These are phyloP conservation scores for Bondarzewia mesenterica DNA, from an alignment of 1,284 basidiomycete species.

Conservation along the genomic window DNA sequence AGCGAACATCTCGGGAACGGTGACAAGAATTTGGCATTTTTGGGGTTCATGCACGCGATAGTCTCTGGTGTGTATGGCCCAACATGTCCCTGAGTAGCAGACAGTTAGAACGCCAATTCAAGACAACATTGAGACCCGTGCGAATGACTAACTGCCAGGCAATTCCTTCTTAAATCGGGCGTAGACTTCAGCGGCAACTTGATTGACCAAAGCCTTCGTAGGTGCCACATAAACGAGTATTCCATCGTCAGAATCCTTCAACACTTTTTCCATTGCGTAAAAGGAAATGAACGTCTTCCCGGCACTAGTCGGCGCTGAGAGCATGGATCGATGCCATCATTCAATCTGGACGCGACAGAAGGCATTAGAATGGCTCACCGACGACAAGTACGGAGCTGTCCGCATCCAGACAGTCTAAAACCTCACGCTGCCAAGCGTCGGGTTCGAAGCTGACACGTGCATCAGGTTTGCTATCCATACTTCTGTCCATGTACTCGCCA, in stretches of 20 bases:
- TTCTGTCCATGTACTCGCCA: conserved; percentile 65
- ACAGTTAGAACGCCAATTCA: neutral
- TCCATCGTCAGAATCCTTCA: conserved; percentile 52
- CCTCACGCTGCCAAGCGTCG: conserved; percentile 62
- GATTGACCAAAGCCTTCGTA: conserved; percentile 63
- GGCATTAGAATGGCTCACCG: conserved; percentile 42
- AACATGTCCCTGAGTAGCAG: conserved; percentile 38
- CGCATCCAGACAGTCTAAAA: conserved; percentile 54
- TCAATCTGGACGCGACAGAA: neutral
- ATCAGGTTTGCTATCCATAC: conserved; percentile 55
- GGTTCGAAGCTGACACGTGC: conserved; percentile 53
- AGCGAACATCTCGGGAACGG: conserved; percentile 60
- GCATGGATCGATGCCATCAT: neutral
- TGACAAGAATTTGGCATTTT: conserved; percentile 64
- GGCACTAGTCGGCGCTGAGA: conserved; percentile 56
- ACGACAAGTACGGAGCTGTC: conserved; percentile 57
- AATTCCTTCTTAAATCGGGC: conserved; percentile 58
- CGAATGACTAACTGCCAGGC: conserved; percentile 32
- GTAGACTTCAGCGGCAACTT: conserved; percentile 64
- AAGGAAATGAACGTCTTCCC: conserved; percentile 73
- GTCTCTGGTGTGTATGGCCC: conserved; percentile 66
- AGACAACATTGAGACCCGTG: no score
- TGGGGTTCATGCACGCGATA: conserved; percentile 54
- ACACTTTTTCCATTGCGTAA: conserved; percentile 65
- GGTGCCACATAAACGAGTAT: conserved; percentile 69